Conservation (phyloP, 192 early-diverging fungal species). For the Coemansia sp. region DNA sequence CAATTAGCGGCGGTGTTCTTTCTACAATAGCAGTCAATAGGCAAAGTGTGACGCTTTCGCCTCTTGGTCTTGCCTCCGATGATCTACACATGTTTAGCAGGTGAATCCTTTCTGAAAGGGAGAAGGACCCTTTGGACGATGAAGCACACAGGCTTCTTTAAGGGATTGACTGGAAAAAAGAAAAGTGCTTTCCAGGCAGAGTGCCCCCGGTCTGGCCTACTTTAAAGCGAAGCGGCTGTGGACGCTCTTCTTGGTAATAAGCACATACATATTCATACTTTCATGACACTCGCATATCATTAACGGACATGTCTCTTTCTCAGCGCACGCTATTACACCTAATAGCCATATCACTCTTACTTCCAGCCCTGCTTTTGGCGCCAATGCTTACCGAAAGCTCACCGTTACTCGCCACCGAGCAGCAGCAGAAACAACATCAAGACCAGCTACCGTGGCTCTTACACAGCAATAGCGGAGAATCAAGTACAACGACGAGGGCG, state of each 20-base stretch:
- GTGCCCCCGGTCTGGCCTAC: neutral
- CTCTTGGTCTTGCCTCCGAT: neutral
- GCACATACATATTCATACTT: neutral
- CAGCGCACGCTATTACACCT: slow-evolving; percentile 1
- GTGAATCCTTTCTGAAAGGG: neutral
- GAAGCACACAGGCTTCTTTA: slow-evolving; percentile 2
- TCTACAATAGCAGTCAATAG: neutral
- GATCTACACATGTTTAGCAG: slow-evolving; percentile 5
- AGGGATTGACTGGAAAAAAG: neutral
- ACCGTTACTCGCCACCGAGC: neutral
- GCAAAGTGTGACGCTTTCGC: neutral
- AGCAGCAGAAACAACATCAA: neutral
- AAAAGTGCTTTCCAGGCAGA: neutral
- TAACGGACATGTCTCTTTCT: slow-evolving; percentile 5
- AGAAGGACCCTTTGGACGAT: neutral
- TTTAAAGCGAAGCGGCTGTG: neutral
- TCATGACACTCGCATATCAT: slow-evolving; percentile 4
- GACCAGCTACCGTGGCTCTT: neutral
- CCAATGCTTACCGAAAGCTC: slow-evolving; percentile 10
- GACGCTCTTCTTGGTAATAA: neutral
- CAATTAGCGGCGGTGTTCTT: neutral
- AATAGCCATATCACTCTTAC: slow-evolving; percentile 7
- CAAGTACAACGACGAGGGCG: neutral
- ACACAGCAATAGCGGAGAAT: neutral
- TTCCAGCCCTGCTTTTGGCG: slow-evolving; percentile 7